Evolutionary conservation across 2,329 filamentous ascomycete genomes (phyloP), one percentile per base, ranked within the genome.

Genomic region (Neopestalotiopsis sp.): DNA sequence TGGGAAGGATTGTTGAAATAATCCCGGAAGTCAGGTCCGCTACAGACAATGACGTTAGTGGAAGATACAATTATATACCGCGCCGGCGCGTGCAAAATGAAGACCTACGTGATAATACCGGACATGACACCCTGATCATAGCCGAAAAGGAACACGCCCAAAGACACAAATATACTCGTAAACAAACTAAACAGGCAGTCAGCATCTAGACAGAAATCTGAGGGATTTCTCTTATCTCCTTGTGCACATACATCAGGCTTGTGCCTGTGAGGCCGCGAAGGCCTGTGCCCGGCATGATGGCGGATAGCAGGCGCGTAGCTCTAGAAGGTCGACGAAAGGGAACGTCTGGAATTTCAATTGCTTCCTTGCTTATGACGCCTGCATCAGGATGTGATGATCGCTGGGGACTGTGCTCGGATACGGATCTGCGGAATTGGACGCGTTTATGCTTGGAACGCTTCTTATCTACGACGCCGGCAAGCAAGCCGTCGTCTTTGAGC

Each of bases 91-190:
- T 59, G 13, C 13, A 34, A 20, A 14, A 5, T 20, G 42, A 65
- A 14, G 30, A 61, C 89, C 68, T 87, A 92, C 88, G 87, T 89
- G 76, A 90, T 89, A 72, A 90, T 89, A 69, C 88, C 88, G 71
- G 93, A 95, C 93, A 96, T 96, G 72, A 96, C 93, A 76, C 93
- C 93, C 80, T 96, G 93, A 80, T 96, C 93, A 85, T 96, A 96
- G 72, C 93, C 94, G 77, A 97, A 97, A 24, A 97, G 84, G 77
- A 97, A 97, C 32, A 97, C 94, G 66, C 94, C 94, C 77, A 96
- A 83, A 69, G 93, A 95, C 71, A 95, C 93, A 78, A 95, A 93
- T 61, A 98, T 92, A 82, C 94, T 97, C 63, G 95, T 98, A 78
- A 98, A 98, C 80, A 97, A 97, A 73, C 94, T 97, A 76, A 28